phyloP scores from a whole-genome alignment of 805 yeast species.

The Metschnikowia santaceciliae region DNA sequence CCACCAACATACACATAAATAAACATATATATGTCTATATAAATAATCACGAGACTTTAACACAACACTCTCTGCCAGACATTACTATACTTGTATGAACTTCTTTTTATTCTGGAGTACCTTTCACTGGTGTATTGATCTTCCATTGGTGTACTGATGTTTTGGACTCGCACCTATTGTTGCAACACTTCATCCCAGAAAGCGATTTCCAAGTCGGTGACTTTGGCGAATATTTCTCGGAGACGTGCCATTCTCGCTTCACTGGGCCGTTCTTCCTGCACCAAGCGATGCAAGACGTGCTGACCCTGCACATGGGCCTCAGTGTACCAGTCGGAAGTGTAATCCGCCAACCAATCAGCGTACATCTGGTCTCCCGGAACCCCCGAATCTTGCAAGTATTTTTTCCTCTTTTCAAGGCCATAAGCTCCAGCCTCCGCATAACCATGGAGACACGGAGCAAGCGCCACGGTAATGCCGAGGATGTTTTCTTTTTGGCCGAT shows the following conservation, averaged over 20 bases:
- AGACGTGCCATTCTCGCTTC: slow-evolving; percentile 47
- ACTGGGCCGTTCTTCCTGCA: slow-evolving; percentile 28
- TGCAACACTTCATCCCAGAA: slow-evolving; percentile 59
- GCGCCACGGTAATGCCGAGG: slow-evolving; percentile 61
- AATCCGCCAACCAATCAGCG: slow-evolving; percentile 59
- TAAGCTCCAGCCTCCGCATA: slow-evolving; percentile 53
- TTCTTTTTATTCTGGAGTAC: no score
- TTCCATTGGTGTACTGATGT: no score
- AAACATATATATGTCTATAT: no score
- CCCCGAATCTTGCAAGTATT: slow-evolving; percentile 19
- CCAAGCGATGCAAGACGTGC: slow-evolving; percentile 42
- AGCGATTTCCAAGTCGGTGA: slow-evolving; percentile 54
- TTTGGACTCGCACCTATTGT: background rate
- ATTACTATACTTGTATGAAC: no score
- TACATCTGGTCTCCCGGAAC: slow-evolving; percentile 23
- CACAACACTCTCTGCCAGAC: no score
- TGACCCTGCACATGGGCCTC: slow-evolving; percentile 52
- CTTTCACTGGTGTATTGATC: no score
- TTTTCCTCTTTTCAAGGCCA: slow-evolving; percentile 22
- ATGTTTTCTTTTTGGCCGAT: slow-evolving; percentile 54
- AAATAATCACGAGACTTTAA: no score
- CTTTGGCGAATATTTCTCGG: slow-evolving; percentile 55
- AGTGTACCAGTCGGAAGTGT: slow-evolving; percentile 53
- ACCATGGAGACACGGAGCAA: slow-evolving; percentile 76
- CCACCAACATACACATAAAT: no score